Conservation (phyloP, 805 yeast species). For the Isabelozyma heimii region DNA sequence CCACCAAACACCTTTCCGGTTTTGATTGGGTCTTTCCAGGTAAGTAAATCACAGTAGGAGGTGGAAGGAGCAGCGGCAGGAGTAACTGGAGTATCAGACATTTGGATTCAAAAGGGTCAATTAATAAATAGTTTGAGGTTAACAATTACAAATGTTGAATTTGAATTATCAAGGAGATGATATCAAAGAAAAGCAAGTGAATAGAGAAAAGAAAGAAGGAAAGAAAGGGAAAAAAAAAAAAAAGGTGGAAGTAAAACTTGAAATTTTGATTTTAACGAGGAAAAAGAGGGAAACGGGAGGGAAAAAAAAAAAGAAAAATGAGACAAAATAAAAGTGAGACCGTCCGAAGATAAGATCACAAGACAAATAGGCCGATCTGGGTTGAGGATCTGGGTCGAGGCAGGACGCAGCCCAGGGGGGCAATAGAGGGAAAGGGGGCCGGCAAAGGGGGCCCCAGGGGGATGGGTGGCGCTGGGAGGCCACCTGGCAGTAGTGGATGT, state of each 20-base stretch:
- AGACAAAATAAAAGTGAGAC: not conserved
- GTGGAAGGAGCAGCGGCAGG: slow-evolving; percentile 7
- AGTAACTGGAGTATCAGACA: slow-evolving; percentile 2
- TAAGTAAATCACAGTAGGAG: slow-evolving; percentile 40
- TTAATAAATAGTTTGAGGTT: slow-evolving; percentile 1
- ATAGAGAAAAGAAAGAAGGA: not conserved
- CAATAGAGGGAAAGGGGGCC: not conserved
- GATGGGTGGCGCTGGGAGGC: too few relatives aligned
- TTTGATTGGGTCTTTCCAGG: slow-evolving; percentile 74
- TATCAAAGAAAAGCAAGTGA: not conserved
- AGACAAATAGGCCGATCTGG: not conserved
- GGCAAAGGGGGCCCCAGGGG: not conserved
- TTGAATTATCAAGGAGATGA: not conserved
- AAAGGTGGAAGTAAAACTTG: not conserved
- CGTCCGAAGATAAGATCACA: not conserved
- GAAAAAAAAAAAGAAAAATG: not conserved
- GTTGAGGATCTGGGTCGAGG: not conserved
- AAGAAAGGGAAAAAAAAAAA: not conserved
- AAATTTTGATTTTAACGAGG: not conserved
- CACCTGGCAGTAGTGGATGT: too few relatives aligned
- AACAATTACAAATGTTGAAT: slow-evolving; percentile 6
- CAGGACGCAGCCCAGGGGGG: not conserved
- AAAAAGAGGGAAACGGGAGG: not conserved
- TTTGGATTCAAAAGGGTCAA: not conserved
- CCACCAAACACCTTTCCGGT: slow-evolving; percentile 77